A percentile compares a stretch with the other conserved stretches of the same genome.
These are phyloP conservation scores for Pleurotus ostreatus DNA, from an alignment of 768 basidiomycete species.

Conservation along the genomic window DNA sequence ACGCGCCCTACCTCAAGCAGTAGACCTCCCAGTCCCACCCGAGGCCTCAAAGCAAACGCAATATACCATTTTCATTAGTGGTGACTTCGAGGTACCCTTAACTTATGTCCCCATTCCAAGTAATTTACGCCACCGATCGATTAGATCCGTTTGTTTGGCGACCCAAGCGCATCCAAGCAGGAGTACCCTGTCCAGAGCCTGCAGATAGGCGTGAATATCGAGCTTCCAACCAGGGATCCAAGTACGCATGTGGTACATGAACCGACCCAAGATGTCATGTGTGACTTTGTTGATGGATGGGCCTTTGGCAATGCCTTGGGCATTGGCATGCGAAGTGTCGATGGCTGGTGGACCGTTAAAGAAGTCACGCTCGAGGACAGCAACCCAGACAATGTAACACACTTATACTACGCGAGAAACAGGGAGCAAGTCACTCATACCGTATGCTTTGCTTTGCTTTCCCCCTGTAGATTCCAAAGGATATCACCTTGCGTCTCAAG, in stretches of 20 bases:
- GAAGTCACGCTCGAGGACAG: slow-evolving; percentile 14
- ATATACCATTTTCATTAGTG: slow-evolving; percentile 73
- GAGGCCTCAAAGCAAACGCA: slow-evolving; percentile 36
- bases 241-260: slow-evolving; percentile 34
- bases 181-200: slow-evolving; percentile 55
- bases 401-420: not conserved
- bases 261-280: slow-evolving; percentile 48
- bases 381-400: slow-evolving; percentile 9
- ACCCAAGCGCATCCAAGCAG: slow-evolving; percentile 43
- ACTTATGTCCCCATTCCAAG: not conserved
- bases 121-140: slow-evolving; percentile 3
- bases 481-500: slow-evolving; percentile 23
- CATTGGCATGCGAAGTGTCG: slow-evolving; percentile 50
- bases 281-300: slow-evolving; percentile 72
- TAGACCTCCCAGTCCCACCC: slow-evolving; percentile 46
- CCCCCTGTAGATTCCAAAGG: slow-evolving; percentile 14
- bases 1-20: slow-evolving; percentile 41
- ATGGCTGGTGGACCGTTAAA: slow-evolving; percentile 54
- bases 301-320: slow-evolving; percentile 73
- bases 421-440: not conserved
- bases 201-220: slow-evolving; percentile 42
- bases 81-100: slow-evolving; percentile 69
- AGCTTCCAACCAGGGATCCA: slow-evolving; percentile 16
- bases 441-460: slow-evolving; percentile 2
- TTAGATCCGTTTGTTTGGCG: slow-evolving; percentile 82